These are phyloP conservation scores for Cyberlindnera xishuangbannaensis DNA, from an alignment of 805 yeast genomes.

Conservation along the genomic window DNA sequence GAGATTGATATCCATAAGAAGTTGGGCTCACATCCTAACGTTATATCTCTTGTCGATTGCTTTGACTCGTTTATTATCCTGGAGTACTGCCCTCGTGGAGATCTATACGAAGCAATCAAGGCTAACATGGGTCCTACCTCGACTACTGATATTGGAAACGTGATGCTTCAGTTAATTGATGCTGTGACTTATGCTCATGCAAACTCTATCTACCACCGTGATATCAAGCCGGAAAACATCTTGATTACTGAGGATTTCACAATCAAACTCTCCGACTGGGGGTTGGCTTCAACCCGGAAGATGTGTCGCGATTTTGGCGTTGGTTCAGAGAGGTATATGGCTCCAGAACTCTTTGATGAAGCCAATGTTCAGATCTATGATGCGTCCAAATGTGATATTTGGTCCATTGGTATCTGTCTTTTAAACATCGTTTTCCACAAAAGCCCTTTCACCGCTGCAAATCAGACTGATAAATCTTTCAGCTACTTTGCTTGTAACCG, in stretches of 20 bases:
- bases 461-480: slow-evolving; percentile 74
- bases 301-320: slow-evolving; percentile 72
- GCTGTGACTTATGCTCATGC: slow-evolving; percentile 75
- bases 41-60: slow-evolving; percentile 54
- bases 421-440: slow-evolving; percentile 83
- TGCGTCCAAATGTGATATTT: slow-evolving; percentile 77
- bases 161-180: slow-evolving; percentile 57
- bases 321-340: slow-evolving; percentile 91
- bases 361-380: slow-evolving; percentile 54
- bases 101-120: slow-evolving; percentile 74
- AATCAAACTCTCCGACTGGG: slow-evolving; percentile 72
- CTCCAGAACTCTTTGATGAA: slow-evolving; percentile 80
- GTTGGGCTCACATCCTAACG: slow-evolving; percentile 52
- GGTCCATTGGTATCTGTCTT: slow-evolving; percentile 85
- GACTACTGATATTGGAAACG: slow-evolving; percentile 40
- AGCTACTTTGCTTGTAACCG: slow-evolving; percentile 81
- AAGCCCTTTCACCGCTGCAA: slow-evolving; percentile 80
- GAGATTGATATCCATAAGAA: slow-evolving; percentile 63
- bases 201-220: slow-evolving; percentile 71
- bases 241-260: slow-evolving; percentile 49
- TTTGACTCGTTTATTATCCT: slow-evolving; percentile 68
- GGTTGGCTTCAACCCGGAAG: slow-evolving; percentile 49
- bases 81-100: slow-evolving; percentile 87
- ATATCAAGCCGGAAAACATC: slow-evolving; percentile 75
- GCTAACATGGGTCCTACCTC: slow-evolving; percentile 50